Percentiles rank a stretch among this genome's conserved stretches.
Evolutionary conservation across 2,329 filamentous ascomycete genomes (phyloP).

Genomic region (Aspergillus novofumigatus): DNA sequence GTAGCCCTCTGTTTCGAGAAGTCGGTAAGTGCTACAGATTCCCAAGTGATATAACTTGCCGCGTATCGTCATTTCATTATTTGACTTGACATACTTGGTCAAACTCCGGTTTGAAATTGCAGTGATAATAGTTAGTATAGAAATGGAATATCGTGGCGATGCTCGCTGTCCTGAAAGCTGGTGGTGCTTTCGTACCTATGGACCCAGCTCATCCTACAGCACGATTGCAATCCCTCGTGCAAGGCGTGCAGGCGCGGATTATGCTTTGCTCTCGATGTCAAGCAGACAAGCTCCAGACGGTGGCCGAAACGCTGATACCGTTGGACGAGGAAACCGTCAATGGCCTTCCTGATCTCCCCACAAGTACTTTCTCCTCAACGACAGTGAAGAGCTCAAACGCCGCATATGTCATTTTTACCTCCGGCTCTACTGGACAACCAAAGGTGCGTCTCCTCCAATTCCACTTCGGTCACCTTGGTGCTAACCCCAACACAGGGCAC

Average conservation of each 20-base stretch:
- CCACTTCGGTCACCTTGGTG: neutral
- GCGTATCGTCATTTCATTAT: neutral
- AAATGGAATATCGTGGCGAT: constrained; percentile 42
- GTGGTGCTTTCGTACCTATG: constrained; percentile 40
- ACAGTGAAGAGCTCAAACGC: constrained; percentile 30
- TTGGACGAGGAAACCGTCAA: constrained; percentile 25
- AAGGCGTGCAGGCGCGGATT: constrained; percentile 29
- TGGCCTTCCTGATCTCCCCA: constrained; percentile 14
- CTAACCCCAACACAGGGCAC: constrained; percentile 45
- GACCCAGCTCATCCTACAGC: constrained; percentile 38
- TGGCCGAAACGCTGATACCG: constrained; percentile 25
- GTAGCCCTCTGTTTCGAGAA: constrained; percentile 42
- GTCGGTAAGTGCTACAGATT: constrained; percentile 27
- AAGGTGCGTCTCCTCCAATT: constrained; percentile 33
- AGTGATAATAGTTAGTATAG: constrained; percentile 16
- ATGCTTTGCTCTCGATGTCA: constrained; percentile 31
- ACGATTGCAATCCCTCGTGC: constrained; percentile 32
- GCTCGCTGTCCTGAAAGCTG: constrained; percentile 41
- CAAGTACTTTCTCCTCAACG: constrained; percentile 13
- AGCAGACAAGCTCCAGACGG: constrained; percentile 15
- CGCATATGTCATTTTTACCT: constrained; percentile 58
- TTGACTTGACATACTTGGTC: neutral
- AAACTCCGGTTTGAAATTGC: neutral
- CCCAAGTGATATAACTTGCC: neutral
- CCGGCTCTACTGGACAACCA: constrained; percentile 53